Evolutionary conservation across 352 stramenopile genomes (phyloP), one percentile per base, ranked within the genome.

Genomic region (Phytopythium sindhum): DNA sequence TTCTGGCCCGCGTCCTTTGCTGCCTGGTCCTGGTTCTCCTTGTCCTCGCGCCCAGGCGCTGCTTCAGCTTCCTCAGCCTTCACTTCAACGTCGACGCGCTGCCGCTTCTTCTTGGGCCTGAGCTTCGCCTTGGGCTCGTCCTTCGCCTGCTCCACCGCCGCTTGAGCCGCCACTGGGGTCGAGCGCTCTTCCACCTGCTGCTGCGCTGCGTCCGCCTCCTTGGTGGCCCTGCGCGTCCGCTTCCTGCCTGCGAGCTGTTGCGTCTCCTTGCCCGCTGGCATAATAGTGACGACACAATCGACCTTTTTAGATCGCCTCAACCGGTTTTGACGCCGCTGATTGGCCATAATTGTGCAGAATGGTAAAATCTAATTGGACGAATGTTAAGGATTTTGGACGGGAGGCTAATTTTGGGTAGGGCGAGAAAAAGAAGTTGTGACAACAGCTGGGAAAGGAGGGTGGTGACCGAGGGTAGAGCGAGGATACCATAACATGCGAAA

Each of bases 11-110:
- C 12, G 10, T 53, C 47, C 1, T 4, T 55, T 10, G 23, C 50
- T 42, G 41, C 53, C 11, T 61, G 60, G 33, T 69, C 26, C 9
- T 55, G 23, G 23, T 58, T 41, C 26, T 55, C 44, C 44, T 51
- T 28, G 44, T 51, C 5, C 8, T 51, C 44, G n/a, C 24, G 2
- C 12, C 48, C 10, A 35, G 4, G 8, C 24, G 48, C 45, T 53
- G 11, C 26, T 23, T 6, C 47, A 2, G 12, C 50, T 23, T 24
- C 26, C 39, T 37, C 26, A 4, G 10, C 24, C 9, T 28, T 31
- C 21, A 29, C 44, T 45, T 45, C 39, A 45, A 45, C 39, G 39
- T 45, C 41, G 19, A 48, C 41, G 17, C 41, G 41, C 45, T 11
- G 23, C 11, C 45, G 1, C 45, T 53, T 48, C 41, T 48, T 51